phyloP scores from a whole-genome alignment of 495 filamentous ascomycete genomes.

The Thozetella sp. region DNA sequence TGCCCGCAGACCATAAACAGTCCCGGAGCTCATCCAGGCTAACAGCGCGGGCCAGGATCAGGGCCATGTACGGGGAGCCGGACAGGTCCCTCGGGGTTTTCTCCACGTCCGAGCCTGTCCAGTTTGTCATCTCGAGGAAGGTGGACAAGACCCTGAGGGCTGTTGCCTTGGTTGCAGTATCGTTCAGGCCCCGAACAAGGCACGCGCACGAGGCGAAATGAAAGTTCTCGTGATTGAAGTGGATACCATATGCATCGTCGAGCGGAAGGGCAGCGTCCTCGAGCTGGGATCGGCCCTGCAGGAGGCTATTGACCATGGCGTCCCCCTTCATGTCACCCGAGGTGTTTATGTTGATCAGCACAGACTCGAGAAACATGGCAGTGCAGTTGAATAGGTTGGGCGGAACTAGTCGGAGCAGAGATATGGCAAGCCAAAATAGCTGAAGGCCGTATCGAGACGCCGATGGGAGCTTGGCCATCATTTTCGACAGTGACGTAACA shows the following conservation, averaged over 20 bases:
- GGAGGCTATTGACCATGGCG: conserved; percentile 54
- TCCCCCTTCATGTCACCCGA: conserved; percentile 57
- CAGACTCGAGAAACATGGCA: conserved; percentile 61
- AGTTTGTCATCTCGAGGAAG: conserved; percentile 59
- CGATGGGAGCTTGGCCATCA: conserved; percentile 66
- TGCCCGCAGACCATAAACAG: conserved; percentile 52
- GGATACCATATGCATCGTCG: conserved; percentile 63
- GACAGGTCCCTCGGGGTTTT: conserved; percentile 30
- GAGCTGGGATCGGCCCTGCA: conserved; percentile 55
- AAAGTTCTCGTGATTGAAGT: conserved; percentile 63
- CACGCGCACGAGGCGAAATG: conserved; percentile 64
- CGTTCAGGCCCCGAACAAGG: conserved; percentile 61
- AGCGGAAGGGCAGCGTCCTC: conserved; percentile 59
- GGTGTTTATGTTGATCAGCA: conserved; percentile 58
- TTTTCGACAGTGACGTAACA: conserved; percentile 64
- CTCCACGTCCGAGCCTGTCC: conserved; percentile 17
- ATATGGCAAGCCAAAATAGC: conserved; percentile 69
- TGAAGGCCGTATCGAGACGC: conserved; percentile 67
- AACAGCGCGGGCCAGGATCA: conserved; percentile 47
- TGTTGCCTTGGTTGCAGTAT: conserved; percentile 54
- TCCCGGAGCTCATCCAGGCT: conserved; percentile 49
- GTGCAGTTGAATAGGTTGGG: conserved; percentile 63
- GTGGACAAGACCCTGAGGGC: conserved; percentile 58
- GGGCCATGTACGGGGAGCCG: conserved; percentile 49
- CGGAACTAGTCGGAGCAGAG: conserved; percentile 62